Conservation (phyloP, 2,329 filamentous ascomycete genomes). For the Epichloe typhina region DNA sequence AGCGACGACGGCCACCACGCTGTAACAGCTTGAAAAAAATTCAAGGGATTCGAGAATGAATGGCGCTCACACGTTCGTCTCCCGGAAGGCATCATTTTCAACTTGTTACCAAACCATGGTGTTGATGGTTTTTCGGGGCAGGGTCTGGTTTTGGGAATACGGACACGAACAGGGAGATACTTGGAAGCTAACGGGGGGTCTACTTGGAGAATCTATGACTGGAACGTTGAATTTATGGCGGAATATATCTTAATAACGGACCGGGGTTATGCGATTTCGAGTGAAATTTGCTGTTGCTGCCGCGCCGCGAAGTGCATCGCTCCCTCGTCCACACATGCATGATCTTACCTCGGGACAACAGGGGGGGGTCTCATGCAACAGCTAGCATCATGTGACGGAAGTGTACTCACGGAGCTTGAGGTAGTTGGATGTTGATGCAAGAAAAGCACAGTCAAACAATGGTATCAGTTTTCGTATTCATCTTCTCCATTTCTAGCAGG, state of each 20-base stretch:
- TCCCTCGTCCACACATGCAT: background rate
- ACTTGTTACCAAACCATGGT: background rate
- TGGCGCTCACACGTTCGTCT: background rate
- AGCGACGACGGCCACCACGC: background rate
- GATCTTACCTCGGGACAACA: background rate
- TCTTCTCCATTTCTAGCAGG: background rate
- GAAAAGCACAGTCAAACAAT: background rate
- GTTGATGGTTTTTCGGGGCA: background rate
- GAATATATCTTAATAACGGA: constrained; percentile 2
- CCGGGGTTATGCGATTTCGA: background rate
- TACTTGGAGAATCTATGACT: background rate
- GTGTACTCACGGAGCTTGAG: background rate
- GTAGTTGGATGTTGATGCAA: background rate
- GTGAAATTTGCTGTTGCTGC: background rate
- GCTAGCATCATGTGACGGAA: background rate
- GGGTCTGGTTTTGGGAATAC: background rate
- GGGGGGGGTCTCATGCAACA: background rate
- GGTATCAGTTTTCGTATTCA: no score
- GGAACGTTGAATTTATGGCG: constrained; percentile 2
- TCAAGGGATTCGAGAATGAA: background rate
- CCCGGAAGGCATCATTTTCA: background rate
- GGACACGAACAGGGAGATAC: background rate
- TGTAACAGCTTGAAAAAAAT: background rate
- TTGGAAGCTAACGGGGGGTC: background rate
- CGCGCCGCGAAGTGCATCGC: background rate